phyloP scores from a whole-genome alignment of 306 rosid genomes.

The Lagenaria siceraria region DNA sequence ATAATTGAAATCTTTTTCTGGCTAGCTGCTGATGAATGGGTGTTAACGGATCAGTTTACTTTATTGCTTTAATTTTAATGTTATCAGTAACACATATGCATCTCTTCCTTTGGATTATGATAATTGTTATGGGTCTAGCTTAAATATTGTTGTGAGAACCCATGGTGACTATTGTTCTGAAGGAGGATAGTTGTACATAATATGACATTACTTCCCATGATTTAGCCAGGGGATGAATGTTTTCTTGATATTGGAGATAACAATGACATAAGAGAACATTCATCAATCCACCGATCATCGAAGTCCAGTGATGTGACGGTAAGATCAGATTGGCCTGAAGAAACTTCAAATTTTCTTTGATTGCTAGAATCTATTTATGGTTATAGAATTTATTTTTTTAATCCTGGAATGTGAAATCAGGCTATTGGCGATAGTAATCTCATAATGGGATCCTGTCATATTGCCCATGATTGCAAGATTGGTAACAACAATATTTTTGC shows the following conservation, averaged over 20 bases:
- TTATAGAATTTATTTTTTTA: not conserved
- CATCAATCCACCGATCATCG: slow-evolving; percentile 86
- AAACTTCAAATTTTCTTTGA: not conserved
- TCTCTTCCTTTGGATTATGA: not conserved
- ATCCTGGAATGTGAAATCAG: slow-evolving; percentile 27
- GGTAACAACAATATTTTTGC: slow-evolving; percentile 75
- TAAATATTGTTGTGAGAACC: slow-evolving; percentile 6
- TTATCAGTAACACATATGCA: not conserved
- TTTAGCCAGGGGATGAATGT: slow-evolving; percentile 75
- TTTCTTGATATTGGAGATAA: slow-evolving; percentile 78
- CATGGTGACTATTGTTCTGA: not conserved
- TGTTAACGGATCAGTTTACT: not conserved
- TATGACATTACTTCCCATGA: slow-evolving; percentile 8
- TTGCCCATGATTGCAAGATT: slow-evolving; percentile 92
- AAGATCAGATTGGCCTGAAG: slow-evolving; percentile 12
- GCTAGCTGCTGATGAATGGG: not conserved
- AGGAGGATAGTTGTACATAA: not conserved
- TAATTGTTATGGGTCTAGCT: not conserved
- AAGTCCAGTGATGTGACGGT: slow-evolving; percentile 71
- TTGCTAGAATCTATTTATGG: not conserved
- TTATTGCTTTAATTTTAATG: not conserved
- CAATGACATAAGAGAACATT: slow-evolving; percentile 72
- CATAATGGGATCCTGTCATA: slow-evolving; percentile 93
- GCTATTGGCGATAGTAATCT: slow-evolving; percentile 79
- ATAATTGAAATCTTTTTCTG: slow-evolving; percentile 1